A percentile compares a stretch with the other conserved stretches of the same genome.
phyloP scores from a whole-genome alignment of 208 protist species.

The Trypanosoma lewisi region DNA sequence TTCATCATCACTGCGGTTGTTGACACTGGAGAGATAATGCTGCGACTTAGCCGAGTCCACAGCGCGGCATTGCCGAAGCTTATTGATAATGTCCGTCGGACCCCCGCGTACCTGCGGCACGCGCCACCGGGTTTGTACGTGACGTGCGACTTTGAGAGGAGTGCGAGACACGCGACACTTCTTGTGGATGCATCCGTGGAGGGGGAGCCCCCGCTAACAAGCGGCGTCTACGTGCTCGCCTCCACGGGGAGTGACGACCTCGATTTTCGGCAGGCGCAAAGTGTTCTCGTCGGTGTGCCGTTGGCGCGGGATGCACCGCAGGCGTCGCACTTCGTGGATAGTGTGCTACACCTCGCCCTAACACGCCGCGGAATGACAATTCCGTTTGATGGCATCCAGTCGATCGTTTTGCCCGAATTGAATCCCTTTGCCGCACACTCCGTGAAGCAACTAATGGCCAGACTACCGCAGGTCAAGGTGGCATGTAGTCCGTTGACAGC shows the following conservation, averaged over 20 bases:
- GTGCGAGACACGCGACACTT: conserved; percentile 52
- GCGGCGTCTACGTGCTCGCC: conserved; percentile 56
- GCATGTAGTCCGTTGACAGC: conserved; percentile 48
- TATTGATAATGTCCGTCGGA: conserved; percentile 21
- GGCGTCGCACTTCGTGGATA: conserved; percentile 40
- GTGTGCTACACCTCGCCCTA: conserved; percentile 2
- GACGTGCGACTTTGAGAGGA: conserved; percentile 41
- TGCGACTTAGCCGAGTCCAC: conserved; percentile 3
- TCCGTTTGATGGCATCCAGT: conserved; percentile 38
- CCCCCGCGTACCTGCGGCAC: conserved; percentile 55
- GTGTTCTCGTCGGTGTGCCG: conserved; percentile 64
- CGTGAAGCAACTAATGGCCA: conserved; percentile 35
- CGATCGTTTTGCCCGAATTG: conserved; percentile 55
- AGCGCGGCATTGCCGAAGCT: conserved; percentile 14
- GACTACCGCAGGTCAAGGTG: conserved; percentile 44
- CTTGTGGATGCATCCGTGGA: conserved; percentile 46
- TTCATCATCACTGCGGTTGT: not conserved
- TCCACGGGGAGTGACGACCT: conserved; percentile 50
- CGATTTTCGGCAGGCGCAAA: conserved; percentile 32
- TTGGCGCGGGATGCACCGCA: conserved; percentile 31
- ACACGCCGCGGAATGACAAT: conserved; percentile 22
- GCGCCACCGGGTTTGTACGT: conserved; percentile 68
- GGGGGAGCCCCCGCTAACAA: conserved; percentile 34
- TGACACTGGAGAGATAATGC: conserved; percentile 6
- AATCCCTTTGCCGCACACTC: conserved; percentile 30